These are phyloP conservation scores for Cladosporium oxysporum DNA, from an alignment of 2,329 filamentous ascomycete genomes.

Conservation along the genomic window DNA sequence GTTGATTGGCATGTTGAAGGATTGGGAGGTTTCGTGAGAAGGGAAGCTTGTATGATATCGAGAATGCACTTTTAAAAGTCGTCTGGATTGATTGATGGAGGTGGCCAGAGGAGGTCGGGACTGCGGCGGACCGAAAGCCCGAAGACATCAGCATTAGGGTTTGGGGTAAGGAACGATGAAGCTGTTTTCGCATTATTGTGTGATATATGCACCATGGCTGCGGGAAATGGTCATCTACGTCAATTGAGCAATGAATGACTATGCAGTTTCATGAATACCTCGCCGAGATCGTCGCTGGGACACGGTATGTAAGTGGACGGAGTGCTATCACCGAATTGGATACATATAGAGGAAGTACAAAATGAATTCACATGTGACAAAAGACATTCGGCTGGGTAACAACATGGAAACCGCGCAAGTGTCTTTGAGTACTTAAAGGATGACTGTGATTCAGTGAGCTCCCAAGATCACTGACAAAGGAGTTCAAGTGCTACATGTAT, in stretches of 20 bases:
- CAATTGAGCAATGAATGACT: background rate
- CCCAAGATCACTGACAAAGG: too few species aligned
- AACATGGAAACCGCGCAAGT: too few species aligned
- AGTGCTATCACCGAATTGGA: too few species aligned
- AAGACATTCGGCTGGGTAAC: too few species aligned
- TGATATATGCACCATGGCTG: background rate
- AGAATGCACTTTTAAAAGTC: too few species aligned
- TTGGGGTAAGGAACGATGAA: background rate
- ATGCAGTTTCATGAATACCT: too few species aligned
- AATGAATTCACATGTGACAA: too few species aligned
- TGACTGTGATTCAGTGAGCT: too few species aligned
- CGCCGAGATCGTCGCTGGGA: too few species aligned
- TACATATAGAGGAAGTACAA: too few species aligned
- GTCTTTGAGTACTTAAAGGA: too few species aligned
- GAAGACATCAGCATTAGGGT: background rate
- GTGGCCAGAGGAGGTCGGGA: background rate
- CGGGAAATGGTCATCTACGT: background rate
- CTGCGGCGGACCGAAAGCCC: background rate
- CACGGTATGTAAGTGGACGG: too few species aligned
- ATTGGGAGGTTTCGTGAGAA: background rate
- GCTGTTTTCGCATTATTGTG: background rate
- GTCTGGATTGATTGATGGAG: background rate
- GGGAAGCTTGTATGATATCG: background rate
- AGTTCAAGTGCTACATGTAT: background rate
- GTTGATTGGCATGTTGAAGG: constrained; percentile 9